Percentiles rank a stretch among this genome's conserved stretches.
Evolutionary conservation across 768 basidiomycete genomes (phyloP).

Genomic region (Trametes gibbosa): DNA sequence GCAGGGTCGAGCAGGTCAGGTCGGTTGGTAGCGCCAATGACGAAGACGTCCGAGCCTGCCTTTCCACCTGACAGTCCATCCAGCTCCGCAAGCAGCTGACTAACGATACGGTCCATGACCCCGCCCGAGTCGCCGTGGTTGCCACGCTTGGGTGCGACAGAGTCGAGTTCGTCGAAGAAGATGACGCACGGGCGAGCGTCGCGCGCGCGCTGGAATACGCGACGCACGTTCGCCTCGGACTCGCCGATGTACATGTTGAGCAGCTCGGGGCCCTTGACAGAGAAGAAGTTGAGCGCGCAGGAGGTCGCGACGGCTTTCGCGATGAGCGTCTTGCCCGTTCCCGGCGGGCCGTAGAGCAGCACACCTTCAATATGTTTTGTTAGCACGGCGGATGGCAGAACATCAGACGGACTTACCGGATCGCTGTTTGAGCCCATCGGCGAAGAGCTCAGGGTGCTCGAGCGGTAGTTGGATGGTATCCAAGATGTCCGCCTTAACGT

Average conservation of each 20-base stretch:
- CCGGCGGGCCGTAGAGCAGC: constrained; percentile 90
- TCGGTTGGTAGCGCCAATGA: constrained; percentile 94
- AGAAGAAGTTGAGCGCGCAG: constrained; percentile 93
- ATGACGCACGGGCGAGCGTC: constrained; percentile 94
- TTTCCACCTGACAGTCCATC: constrained; percentile 79
- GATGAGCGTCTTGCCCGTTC: constrained; percentile 92
- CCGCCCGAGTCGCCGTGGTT: constrained; percentile 96
- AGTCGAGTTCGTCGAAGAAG: constrained; percentile 96
- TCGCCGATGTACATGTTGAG: constrained; percentile 99
- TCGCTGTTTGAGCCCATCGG: constrained; percentile 89
- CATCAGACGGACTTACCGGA: constrained; percentile 55
- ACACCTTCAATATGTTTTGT: constrained; percentile 56
- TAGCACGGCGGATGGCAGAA: background rate
- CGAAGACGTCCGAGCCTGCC: constrained; percentile 75
- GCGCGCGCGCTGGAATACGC: constrained; percentile 85
- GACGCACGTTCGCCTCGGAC: constrained; percentile 94
- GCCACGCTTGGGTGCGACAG: constrained; percentile 90
- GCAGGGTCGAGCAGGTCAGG: constrained; percentile 92
- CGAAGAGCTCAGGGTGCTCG: constrained; percentile 87
- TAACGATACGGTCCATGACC: constrained; percentile 97
- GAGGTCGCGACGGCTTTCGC: constrained; percentile 97
- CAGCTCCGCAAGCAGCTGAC: constrained; percentile 88
- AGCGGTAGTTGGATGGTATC: constrained; percentile 94
- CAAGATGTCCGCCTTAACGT: constrained; percentile 88
- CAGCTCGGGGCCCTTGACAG: constrained; percentile 94